These are phyloP conservation scores for Xylaria polymorpha DNA, from an alignment of 2,329 filamentous ascomycete species.

Conservation along the genomic window DNA sequence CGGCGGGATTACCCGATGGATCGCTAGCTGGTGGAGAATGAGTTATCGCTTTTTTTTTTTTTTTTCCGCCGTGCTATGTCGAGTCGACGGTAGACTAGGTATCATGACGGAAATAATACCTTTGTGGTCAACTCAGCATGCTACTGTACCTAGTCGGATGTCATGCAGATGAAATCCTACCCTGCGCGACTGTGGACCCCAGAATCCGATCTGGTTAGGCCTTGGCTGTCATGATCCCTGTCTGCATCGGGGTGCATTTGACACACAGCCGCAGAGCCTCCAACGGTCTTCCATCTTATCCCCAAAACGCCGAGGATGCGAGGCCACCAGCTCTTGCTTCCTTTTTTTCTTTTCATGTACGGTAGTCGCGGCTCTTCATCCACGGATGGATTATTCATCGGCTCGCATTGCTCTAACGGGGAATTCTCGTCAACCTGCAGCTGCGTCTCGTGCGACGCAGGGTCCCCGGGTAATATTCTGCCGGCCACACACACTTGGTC, in stretches of 20 bases:
- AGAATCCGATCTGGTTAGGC: neutral
- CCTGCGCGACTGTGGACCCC: slow-evolving; percentile 5
- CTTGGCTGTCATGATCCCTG: slow-evolving; percentile 27
- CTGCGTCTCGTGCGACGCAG: neutral
- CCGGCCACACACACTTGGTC: slow-evolving; percentile 16
- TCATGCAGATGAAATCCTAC: slow-evolving; percentile 16
- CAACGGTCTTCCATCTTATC: slow-evolving; percentile 13
- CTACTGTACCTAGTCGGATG: neutral
- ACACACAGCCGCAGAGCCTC: slow-evolving; percentile 33
- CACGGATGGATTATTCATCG: neutral
- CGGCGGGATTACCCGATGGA: slow-evolving; percentile 5
- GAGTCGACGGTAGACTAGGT: neutral
- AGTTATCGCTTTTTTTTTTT: slow-evolving; percentile 12
- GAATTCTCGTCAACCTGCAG: neutral
- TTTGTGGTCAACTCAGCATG: neutral
- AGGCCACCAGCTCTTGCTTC: neutral
- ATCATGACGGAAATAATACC: neutral
- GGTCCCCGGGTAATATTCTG: slow-evolving; percentile 10
- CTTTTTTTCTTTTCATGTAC: slow-evolving; percentile 6
- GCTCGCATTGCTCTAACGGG: neutral
- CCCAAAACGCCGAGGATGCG: neutral
- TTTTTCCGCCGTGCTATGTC: neutral
- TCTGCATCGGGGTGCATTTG: slow-evolving; percentile 19
- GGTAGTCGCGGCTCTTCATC: neutral
- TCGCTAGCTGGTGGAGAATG: neutral